phyloP scores from a whole-genome alignment of 2,329 filamentous ascomycete genomes.

The Parastagonospora nodorum region DNA sequence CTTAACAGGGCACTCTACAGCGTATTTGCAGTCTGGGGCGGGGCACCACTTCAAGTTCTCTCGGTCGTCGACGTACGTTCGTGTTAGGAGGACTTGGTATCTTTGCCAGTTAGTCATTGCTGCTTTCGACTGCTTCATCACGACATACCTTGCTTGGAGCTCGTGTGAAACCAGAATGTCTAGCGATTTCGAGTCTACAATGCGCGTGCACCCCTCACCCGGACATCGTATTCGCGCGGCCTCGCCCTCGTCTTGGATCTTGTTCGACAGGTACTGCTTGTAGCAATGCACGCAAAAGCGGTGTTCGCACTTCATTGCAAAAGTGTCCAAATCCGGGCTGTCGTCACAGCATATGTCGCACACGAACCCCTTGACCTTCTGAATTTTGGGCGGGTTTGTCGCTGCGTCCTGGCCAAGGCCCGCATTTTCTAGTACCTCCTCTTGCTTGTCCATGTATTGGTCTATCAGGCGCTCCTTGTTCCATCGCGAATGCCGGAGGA shows the following conservation, averaged over 20 bases:
- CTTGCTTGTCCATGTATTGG: conserved; percentile 89
- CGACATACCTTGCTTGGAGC: conserved; percentile 59
- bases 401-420: conserved; percentile 67
- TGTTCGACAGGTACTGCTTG: conserved; percentile 85
- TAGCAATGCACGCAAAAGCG: conserved; percentile 94
- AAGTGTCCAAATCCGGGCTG: conserved; percentile 74
- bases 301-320: conserved; percentile 94
- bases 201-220: conserved; percentile 81
- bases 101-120: conserved; percentile 49
- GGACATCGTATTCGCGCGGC: conserved; percentile 94
- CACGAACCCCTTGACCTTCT: conserved; percentile 74
- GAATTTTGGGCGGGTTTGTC: conserved; percentile 65
- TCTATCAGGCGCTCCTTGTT: conserved; percentile 96
- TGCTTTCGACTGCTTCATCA: not conserved
- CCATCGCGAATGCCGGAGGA: conserved; percentile 89
- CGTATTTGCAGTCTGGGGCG: conserved; percentile 94
- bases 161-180: conserved; percentile 71
- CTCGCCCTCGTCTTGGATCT: conserved; percentile 94
- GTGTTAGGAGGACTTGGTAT: conserved; percentile 84
- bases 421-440: conserved; percentile 80
- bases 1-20: conserved; percentile 86
- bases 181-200: conserved; percentile 88
- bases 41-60: conserved; percentile 97
- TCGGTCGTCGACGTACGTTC: conserved; percentile 97
- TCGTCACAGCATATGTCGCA: conserved; percentile 99